These are phyloP conservation scores for Camelina laxa DNA, from an alignment of 345 rosid genomes.

Conservation along the genomic window DNA sequence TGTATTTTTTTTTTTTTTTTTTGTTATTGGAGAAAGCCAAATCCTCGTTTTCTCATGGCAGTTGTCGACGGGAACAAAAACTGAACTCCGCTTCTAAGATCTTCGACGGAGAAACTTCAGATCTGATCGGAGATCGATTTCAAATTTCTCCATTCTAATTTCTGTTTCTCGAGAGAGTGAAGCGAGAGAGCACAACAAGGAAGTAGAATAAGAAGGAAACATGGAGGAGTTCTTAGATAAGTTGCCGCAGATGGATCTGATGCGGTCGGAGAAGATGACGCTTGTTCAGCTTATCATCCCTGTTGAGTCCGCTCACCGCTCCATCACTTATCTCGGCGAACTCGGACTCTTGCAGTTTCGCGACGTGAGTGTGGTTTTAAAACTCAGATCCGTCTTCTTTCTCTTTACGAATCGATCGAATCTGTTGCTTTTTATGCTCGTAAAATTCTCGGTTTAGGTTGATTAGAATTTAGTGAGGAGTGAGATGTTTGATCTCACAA, in stretches of 20 bases:
- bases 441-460: background rate
- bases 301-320: constrained; percentile 87
- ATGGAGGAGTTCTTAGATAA: constrained; percentile 69
- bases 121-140: constrained; percentile 39
- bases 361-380: constrained; percentile 57
- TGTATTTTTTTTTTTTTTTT: background rate
- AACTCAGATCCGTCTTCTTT: constrained; percentile 52
- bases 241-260: constrained; percentile 93
- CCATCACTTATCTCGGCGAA: constrained; percentile 79
- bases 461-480: constrained; percentile 16
- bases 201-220: constrained; percentile 9
- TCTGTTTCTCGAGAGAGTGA: constrained; percentile 42
- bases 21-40: constrained; percentile 32
- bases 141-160: constrained; percentile 12
- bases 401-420: constrained; percentile 23
- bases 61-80: constrained; percentile 44
- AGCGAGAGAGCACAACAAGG: constrained; percentile 15
- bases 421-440: background rate
- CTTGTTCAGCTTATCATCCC: constrained; percentile 96
- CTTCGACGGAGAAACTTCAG: constrained; percentile 36
- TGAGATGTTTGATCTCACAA: constrained; percentile 28
- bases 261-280: constrained; percentile 97
- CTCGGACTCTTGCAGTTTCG: constrained; percentile 82
- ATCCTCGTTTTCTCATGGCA: constrained; percentile 44
- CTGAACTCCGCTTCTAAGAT: constrained; percentile 46